Evolutionary conservation across 768 basidiomycete species (phyloP), one percentile per base, ranked within the genome.

Genomic region (Tubosaeta sp.): DNA sequence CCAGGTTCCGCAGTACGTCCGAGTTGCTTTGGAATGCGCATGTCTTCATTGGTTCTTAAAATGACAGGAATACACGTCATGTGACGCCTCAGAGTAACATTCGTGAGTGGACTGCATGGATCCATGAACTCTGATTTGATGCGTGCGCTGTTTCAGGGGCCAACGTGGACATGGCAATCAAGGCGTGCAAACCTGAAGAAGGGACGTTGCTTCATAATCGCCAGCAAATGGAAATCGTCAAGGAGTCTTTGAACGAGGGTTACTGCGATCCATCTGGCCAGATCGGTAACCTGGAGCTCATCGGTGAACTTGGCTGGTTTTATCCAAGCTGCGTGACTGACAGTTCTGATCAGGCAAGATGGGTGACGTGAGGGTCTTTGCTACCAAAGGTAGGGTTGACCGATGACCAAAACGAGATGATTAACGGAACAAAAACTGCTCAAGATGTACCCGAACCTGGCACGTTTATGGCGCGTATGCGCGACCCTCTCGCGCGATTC

Each of bases 251-350:
- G n/a, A 75, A 88, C 54, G 87, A 90, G 54, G 85, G 87, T 3
- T 93, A 92, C 60, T 92, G 90, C 56, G 90, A 93, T 65, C 68
- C 84, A 12, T 84, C 83, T 44, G 88, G 86, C 1, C 72, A 77
- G 39, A 73, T 73, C 16, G 80, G 78, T 8, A 79, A 89, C 61
- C 68, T 92, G 47, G 75, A 71, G 29, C 66, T 77, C 36, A 72
- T 84, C n/a, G 89, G 87, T 82, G 42, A 54, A 41, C 77, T 59
- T 36, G 30, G 13, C 16, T 21, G n/a, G 40, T 24, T 24, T 19
- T 10, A 27, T 29, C n/a, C 31, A 8, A 40, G 42, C 1, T n/a
- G n/a, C 51, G 13, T 42, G 44, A 38, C 22, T 53, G 24, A 52
- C 48, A 54, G 41, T 9, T 42, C 24, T 44, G 46, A 46, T 2